Evolutionary conservation across 345 rosid species (phyloP), one percentile per base, ranked within the genome.

Genomic region (Populus ilicifolia): DNA sequence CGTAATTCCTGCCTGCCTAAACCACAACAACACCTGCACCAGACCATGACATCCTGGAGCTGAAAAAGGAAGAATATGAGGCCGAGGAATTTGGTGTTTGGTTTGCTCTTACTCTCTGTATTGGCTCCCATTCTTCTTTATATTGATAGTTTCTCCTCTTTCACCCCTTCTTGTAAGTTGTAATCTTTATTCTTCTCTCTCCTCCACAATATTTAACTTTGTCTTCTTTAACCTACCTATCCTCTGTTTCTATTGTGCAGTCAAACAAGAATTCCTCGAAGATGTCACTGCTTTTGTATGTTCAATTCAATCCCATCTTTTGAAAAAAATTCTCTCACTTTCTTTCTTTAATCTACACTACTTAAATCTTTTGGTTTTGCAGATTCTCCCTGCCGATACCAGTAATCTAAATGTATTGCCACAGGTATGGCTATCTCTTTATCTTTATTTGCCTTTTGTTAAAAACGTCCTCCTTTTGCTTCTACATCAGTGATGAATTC

Each of bases 81-180:
- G 90, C 68, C 86, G 69, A 84, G 94, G 67, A 92, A 87, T 81
- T 69, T 89, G 77, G 99, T 96, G 67, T 74, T 91, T 73, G 80
- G 82, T 72, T 78, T 96, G 89, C 87, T 96, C 1, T 76, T 85
- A 43, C 72, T 91, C 64, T 89, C 98, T 17, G 98, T 93, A 5
- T 78, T 88, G 29, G 91, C 99, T 78, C 99, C 99, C 23, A 87
- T 96, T 71, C 29, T 92, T 64, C 86, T 93, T 78, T 92, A 90
- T 87, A 86, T 89, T 61, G 89, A 91, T 74, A 74, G 84, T n/a
- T 77, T 86, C 79, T 72, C 89, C 71, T 38, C 94, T 74, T 84
- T 87, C 86, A 86, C 75, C 67, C 73, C 85, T 63, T 74, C 91
- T 8, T 85, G 84, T 92, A 66, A 72, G 82, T 76, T 13, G 59